phyloP scores from a whole-genome alignment of 225 moss, liverwort and hornwort species.

The Physcomitrellopsis africana region DNA sequence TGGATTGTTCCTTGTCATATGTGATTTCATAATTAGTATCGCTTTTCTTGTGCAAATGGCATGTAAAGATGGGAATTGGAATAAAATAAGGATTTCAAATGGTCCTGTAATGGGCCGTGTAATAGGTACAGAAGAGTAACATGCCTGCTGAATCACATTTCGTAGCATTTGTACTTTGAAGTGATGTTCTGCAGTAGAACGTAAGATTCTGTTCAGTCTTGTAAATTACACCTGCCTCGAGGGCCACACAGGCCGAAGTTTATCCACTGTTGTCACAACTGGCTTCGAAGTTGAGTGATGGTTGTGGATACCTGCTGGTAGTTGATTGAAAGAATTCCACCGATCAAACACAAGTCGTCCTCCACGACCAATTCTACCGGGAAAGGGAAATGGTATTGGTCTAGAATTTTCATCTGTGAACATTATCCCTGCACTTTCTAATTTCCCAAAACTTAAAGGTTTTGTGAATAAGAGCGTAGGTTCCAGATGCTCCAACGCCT shows the following conservation, averaged over 20 bases:
- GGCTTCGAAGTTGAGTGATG: slow-evolving; percentile 49
- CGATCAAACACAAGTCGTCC: slow-evolving; percentile 88
- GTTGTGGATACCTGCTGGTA: slow-evolving; percentile 64
- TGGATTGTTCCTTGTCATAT: too few species aligned
- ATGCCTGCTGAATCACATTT: slow-evolving; percentile 19
- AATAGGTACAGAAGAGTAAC: too few species aligned
- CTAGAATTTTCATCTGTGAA: slow-evolving; percentile 50
- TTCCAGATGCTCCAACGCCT: slow-evolving; percentile 69
- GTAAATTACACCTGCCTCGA: slow-evolving; percentile 47
- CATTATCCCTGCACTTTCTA: slow-evolving; percentile 66
- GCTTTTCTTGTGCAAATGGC: too few species aligned
- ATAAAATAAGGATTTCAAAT: too few species aligned
- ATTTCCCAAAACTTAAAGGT: slow-evolving; percentile 71
- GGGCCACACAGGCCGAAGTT: slow-evolving; percentile 45
- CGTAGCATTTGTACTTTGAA: slow-evolving; percentile 21
- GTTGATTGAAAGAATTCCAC: slow-evolving; percentile 62
- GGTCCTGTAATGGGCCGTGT: too few species aligned
- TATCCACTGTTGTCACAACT: slow-evolving; percentile 46
- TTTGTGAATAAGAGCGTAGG: slow-evolving; percentile 77
- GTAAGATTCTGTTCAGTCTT: neutral
- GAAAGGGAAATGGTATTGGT: slow-evolving; percentile 43
- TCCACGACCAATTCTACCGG: slow-evolving; percentile 80
- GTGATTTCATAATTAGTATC: too few species aligned
- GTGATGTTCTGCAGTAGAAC: slow-evolving; percentile 1
- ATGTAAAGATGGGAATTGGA: too few species aligned